These are phyloP conservation scores for Stenogyne calaminthoides DNA, from an alignment of 305 asterid genomes.

Conservation along the genomic window DNA sequence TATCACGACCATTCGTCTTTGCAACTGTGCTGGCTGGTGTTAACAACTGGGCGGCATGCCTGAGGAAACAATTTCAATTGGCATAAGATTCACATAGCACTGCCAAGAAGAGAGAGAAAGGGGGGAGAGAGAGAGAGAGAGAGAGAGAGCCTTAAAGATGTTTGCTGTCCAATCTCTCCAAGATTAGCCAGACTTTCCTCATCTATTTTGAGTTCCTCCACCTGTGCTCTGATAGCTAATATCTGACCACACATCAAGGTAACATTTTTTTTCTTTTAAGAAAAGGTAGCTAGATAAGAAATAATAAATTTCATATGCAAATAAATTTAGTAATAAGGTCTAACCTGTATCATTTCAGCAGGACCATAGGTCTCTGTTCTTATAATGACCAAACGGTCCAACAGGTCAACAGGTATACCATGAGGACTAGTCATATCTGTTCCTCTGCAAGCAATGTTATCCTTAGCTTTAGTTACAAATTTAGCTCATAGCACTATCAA, in stretches of 20 bases:
- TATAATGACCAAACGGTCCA: conserved; percentile 87
- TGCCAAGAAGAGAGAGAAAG: not conserved
- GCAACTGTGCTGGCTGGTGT: conserved; percentile 94
- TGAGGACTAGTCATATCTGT: conserved; percentile 96
- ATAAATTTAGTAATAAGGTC: not conserved
- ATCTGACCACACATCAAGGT: conserved; percentile 48
- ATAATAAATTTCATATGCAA: not conserved
- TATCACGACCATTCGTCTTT: conserved; percentile 82
- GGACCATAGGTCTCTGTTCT: conserved; percentile 97
- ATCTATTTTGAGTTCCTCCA: conserved; percentile 79
- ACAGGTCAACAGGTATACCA: conserved; percentile 95
- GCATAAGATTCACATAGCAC: not conserved
- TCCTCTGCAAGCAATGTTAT: conserved; percentile 59
- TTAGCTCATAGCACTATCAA: not conserved
- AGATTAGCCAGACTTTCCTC: conserved; percentile 92
- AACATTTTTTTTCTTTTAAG: not conserved
- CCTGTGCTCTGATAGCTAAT: conserved; percentile 95
- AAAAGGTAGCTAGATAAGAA: not conserved
- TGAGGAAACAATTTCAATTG: conserved; percentile 26
- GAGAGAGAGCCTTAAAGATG: conserved; percentile 72
- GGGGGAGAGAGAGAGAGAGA: not conserved
- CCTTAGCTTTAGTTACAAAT: not conserved
- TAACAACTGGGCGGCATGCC: conserved; percentile 88
- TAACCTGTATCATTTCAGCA: conserved; percentile 97
- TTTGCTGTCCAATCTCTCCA: conserved; percentile 85